Conservation (phyloP, 1,139 yeast species). For the Taphrina communis region DNA sequence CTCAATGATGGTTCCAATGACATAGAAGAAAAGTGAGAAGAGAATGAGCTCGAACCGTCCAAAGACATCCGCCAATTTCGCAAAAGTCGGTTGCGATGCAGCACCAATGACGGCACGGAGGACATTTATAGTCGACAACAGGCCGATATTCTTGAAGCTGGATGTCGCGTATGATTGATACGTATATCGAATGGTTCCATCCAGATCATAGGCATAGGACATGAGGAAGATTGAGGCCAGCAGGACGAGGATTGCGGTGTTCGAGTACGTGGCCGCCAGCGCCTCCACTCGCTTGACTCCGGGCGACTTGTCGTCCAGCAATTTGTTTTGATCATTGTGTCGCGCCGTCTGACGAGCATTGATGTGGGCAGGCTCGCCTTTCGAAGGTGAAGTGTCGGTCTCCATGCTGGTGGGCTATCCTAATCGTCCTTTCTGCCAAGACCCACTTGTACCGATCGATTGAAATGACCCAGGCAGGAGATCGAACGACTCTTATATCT, state of each 20-base stretch:
- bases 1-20: constrained; percentile 72
- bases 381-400: neutral
- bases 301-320: constrained; percentile 33
- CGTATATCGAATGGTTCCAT: constrained; percentile 53
- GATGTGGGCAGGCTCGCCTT: neutral
- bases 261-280: constrained; percentile 30
- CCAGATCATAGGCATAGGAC: constrained; percentile 55
- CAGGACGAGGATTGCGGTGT: constrained; percentile 25
- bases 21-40: constrained; percentile 64
- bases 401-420: neutral
- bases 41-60: constrained; percentile 58
- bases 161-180: constrained; percentile 56
- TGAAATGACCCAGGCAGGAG: neutral
- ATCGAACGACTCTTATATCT: neutral
- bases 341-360: neutral
- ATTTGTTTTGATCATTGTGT: constrained; percentile 14
- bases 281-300: constrained; percentile 40
- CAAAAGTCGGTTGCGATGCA: constrained; percentile 55
- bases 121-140: constrained; percentile 55
- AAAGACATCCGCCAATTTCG: constrained; percentile 54
- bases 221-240: constrained; percentile 50
- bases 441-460: neutral
- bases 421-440: neutral
- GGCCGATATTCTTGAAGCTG: constrained; percentile 53
- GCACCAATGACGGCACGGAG: constrained; percentile 55